Evolutionary conservation across 352 stramenopile genomes (phyloP).

Genomic region (Phytophthora idaei): DNA sequence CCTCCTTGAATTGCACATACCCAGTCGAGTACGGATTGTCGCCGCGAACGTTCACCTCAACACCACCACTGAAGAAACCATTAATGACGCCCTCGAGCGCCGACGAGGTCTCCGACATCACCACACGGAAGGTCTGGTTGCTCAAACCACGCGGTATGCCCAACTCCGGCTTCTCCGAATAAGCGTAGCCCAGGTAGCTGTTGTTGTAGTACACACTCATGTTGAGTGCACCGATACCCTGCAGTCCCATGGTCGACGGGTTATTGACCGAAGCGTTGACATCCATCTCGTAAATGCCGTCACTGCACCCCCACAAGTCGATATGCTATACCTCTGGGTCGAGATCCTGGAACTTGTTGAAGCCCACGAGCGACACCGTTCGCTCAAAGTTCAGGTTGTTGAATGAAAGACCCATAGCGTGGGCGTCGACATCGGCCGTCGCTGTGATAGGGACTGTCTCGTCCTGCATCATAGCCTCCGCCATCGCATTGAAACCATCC

Average conservation of each 20-base stretch:
- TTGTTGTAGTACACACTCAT: constrained; percentile 69
- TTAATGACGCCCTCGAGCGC: constrained; percentile 44
- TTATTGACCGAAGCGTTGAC: constrained; percentile 69
- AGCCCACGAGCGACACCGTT: constrained; percentile 45
- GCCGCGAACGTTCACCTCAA: constrained; percentile 52
- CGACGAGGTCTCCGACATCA: constrained; percentile 41
- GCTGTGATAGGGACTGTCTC: constrained; percentile 25
- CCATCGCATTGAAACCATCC: constrained; percentile 54
- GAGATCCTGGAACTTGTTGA: constrained; percentile 55
- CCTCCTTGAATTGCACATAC: constrained; percentile 39
- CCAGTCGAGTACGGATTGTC: constrained; percentile 51
- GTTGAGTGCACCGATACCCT: constrained; percentile 67
- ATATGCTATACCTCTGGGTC: constrained; percentile 54
- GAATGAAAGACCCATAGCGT: constrained; percentile 50
- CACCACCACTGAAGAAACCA: constrained; percentile 39
- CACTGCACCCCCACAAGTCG: constrained; percentile 40
- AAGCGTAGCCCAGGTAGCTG: constrained; percentile 63
- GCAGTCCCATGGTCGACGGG: constrained; percentile 48
- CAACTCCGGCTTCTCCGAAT: constrained; percentile 45
- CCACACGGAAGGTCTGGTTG: constrained; percentile 51
- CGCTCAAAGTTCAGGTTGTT: constrained; percentile 58
- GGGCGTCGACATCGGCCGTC: background rate
- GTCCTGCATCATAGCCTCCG: constrained; percentile 41
- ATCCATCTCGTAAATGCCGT: constrained; percentile 48
- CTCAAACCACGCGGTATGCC: constrained; percentile 51